Percentiles rank a stretch among this genome's conserved stretches.
Evolutionary conservation across 768 basidiomycete species (phyloP).

Genomic region (Auriscalpium orientale): DNA sequence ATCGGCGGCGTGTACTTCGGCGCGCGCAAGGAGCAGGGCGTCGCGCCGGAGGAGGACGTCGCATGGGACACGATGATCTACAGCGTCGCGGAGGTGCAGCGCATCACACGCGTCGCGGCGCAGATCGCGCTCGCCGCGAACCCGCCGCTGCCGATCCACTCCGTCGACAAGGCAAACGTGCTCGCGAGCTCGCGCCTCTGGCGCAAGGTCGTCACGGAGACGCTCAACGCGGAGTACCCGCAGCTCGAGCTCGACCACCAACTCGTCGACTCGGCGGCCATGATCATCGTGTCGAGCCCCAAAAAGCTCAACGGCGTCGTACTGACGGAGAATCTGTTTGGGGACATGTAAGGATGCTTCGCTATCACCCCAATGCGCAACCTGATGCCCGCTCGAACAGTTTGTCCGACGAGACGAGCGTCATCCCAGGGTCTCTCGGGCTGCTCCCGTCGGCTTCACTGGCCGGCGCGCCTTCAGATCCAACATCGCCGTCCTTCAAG

Average conservation of each 20-base stretch:
- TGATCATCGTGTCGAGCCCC: slow-evolving; percentile 88
- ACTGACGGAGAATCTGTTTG: slow-evolving; percentile 93
- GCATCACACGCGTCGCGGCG: slow-evolving; percentile 93
- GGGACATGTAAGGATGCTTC: slow-evolving; percentile 74
- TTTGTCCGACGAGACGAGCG: slow-evolving; percentile 92
- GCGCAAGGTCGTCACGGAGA: slow-evolving; percentile 88
- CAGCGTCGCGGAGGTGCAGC: slow-evolving; percentile 82
- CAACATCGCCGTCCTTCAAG: slow-evolving; percentile 50
- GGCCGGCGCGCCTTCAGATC: slow-evolving; percentile 72
- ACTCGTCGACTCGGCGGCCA: slow-evolving; percentile 92
- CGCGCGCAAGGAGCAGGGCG: slow-evolving; percentile 78
- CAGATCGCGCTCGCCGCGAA: slow-evolving; percentile 77
- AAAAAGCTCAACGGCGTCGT: slow-evolving; percentile 92
- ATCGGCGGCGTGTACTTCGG: slow-evolving; percentile 98
- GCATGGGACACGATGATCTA: slow-evolving; percentile 95
- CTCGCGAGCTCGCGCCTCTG: slow-evolving; percentile 91
- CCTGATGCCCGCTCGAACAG: slow-evolving; percentile 32
- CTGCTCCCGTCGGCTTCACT: slow-evolving; percentile 94
- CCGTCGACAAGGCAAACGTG: slow-evolving; percentile 98
- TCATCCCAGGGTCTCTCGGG: slow-evolving; percentile 96
- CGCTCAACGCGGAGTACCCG: slow-evolving; percentile 79
- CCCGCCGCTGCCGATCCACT: slow-evolving; percentile 86
- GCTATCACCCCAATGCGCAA: neutral
- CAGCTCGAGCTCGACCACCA: slow-evolving; percentile 83
- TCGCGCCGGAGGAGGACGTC: slow-evolving; percentile 49